phyloP scores from a whole-genome alignment of 2,329 filamentous ascomycete genomes.

The Raffaelea albimanens region DNA sequence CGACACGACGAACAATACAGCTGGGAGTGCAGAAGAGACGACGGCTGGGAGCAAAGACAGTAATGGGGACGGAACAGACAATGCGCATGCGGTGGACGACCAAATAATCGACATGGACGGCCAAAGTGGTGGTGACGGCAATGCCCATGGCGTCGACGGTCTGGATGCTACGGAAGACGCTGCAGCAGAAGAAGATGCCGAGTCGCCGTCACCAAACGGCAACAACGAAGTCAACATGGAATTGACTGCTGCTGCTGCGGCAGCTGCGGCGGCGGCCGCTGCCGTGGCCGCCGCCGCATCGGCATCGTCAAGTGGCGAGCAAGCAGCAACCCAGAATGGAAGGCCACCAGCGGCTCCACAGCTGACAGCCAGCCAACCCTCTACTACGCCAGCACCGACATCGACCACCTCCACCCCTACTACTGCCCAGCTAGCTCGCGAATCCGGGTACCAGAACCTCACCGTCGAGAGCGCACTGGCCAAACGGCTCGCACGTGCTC shows the following conservation, averaged over 20 bases:
- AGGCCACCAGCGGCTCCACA: too few species aligned
- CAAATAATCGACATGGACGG: neutral
- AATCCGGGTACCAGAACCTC: conserved; percentile 36
- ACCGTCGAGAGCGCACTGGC: conserved; percentile 44
- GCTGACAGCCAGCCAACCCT: conserved; percentile 12
- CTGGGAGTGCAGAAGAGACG: neutral
- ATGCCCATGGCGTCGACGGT: neutral
- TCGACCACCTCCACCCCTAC: conserved; percentile 19
- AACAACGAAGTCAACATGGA: conserved; percentile 7
- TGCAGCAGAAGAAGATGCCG: neutral
- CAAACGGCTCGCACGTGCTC: conserved; percentile 41
- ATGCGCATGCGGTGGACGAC: too few species aligned
- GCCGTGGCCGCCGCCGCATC: neutral
- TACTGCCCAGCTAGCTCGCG: conserved; percentile 36
- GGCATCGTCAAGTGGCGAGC: conserved; percentile 1
- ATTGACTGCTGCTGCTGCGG: neutral
- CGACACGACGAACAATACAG: neutral
- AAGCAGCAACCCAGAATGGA: conserved; percentile 9
- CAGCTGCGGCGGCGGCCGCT: neutral
- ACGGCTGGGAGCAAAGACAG: too few species aligned
- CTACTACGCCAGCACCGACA: neutral
- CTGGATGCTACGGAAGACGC: neutral
- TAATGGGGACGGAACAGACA: too few species aligned
- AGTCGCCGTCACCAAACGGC: conserved; percentile 4
- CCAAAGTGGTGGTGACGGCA: conserved; percentile 9